Evolutionary conservation across 1,284 basidiomycete species (phyloP).

Genomic region (Rhizopogon parksii): DNA sequence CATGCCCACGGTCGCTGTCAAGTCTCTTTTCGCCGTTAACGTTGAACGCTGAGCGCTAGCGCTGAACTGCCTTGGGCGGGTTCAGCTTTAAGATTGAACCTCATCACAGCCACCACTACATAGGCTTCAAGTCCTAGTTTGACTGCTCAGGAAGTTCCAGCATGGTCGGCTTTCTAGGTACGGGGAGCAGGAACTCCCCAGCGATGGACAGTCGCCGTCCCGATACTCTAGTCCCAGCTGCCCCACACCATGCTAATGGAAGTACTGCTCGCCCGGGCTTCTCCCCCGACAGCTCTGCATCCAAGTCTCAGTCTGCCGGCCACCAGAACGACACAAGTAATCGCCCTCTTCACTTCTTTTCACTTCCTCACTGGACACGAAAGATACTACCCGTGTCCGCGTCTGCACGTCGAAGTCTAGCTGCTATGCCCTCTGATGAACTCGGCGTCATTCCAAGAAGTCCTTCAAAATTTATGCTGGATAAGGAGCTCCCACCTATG

Average conservation of each 20-base stretch:
- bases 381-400: constrained; percentile 32
- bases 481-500: constrained; percentile 65
- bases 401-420: constrained; percentile 19
- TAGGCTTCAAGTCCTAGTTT: neutral
- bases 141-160: constrained; percentile 4
- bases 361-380: constrained; percentile 58
- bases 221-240: constrained; percentile 5
- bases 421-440: constrained; percentile 24
- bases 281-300: constrained; percentile 5
- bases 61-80: neutral
- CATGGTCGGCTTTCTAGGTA: constrained; percentile 36
- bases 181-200: constrained; percentile 19
- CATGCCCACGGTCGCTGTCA: constrained; percentile 9
- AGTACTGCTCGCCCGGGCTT: neutral
- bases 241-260: neutral
- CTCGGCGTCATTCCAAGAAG: constrained; percentile 18
- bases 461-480: constrained; percentile 29
- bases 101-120: neutral
- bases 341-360: constrained; percentile 50
- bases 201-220: constrained; percentile 14
- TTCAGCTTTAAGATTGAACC: neutral
- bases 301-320: constrained; percentile 4
- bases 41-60: constrained; percentile 1
- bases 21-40: neutral
- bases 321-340: constrained; percentile 3